Percentiles rank a stretch among this genome's conserved stretches.
These are phyloP conservation scores for Coniochaeta sp. DNA, from an alignment of 2,329 filamentous ascomycete genomes.

Conservation along the genomic window DNA sequence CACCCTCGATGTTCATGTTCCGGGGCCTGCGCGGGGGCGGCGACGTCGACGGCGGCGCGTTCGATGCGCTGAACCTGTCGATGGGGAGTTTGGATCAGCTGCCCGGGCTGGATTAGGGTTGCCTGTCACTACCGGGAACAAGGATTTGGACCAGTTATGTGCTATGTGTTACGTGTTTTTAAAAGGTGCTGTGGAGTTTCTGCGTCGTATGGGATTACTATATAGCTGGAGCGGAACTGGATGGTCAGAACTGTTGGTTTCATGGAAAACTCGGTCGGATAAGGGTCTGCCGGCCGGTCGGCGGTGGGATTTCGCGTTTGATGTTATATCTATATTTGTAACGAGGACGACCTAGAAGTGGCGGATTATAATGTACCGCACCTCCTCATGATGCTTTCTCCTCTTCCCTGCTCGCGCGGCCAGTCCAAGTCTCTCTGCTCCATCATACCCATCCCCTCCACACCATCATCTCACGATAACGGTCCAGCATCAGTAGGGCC, in stretches of 20 bases:
- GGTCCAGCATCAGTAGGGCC: not conserved
- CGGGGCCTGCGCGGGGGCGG: constrained; percentile 11
- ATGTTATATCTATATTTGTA: not conserved
- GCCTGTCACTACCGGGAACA: not conserved
- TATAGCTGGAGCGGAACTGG: not conserved
- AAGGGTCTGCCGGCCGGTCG: not conserved
- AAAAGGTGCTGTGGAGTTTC: not conserved
- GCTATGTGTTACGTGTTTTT: not conserved
- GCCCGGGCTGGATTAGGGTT: constrained; percentile 17
- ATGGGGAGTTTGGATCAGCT: constrained; percentile 2
- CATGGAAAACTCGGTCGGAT: not conserved
- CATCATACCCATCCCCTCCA: not conserved
- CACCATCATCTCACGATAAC: not conserved
- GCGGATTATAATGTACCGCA: not conserved
- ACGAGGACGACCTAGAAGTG: not conserved
- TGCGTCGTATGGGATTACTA: not conserved
- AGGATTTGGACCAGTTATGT: not conserved
- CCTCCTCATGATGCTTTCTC: not conserved
- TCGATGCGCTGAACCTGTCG: not conserved
- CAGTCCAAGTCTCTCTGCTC: not conserved
- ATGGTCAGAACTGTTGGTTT: not conserved
- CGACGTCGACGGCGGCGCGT: not conserved
- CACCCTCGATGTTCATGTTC: constrained; percentile 22
- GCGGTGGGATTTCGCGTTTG: not conserved
- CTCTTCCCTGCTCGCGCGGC: not conserved